Evolutionary conservation across 306 rosid genomes (phyloP), one percentile per base, ranked within the genome.

Genomic region (Prunus armeniaca): DNA sequence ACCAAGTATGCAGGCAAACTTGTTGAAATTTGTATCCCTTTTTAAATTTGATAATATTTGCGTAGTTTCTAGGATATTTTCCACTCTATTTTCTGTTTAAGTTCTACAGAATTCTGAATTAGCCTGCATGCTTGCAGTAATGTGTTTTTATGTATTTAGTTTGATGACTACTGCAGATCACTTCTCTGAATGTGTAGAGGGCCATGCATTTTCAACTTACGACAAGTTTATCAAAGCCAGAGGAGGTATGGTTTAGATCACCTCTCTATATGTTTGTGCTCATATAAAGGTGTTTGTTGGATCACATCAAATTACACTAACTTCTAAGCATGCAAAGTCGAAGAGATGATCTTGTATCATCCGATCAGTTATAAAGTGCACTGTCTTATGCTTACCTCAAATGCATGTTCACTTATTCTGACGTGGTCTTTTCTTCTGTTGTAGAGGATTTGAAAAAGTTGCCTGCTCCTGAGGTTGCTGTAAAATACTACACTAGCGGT

Each of bases 381-480:
- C 56, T 46, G 12, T 70, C 66, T 58, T 73, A 58, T 77, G 38
- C 73, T 70, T 64, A 65, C 76, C 56, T 73, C 71, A 27, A 47
- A 14, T 43, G 62, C 74, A 18, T 49, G 27, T 73, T 87, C 65
- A 65, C 28, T 75, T 18, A 45, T 83, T 58, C 65, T 80, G 73
- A 82, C 54, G 4, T 49, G 72, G 63, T 83, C 68, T 80, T 74
- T 76, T 88, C 46, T 75, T 72, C 79, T 72, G 41, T 68, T 75
- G 65, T 30, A 95, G 97, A 88, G 83, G 91, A 89, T 75, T 83
- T 95, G 91, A 88, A 92, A 81, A 91, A 78, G 30, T 71, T 81
- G 89, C 97, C 99, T 17, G 91, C 99, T 34, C 89, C 97, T 63
- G 92, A 85, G 84, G 89, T 95, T 80, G 99, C 99, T 71, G 97